Conservation (phyloP, 176 grass and related monocot species). For the Saccharum officinarum region DNA sequence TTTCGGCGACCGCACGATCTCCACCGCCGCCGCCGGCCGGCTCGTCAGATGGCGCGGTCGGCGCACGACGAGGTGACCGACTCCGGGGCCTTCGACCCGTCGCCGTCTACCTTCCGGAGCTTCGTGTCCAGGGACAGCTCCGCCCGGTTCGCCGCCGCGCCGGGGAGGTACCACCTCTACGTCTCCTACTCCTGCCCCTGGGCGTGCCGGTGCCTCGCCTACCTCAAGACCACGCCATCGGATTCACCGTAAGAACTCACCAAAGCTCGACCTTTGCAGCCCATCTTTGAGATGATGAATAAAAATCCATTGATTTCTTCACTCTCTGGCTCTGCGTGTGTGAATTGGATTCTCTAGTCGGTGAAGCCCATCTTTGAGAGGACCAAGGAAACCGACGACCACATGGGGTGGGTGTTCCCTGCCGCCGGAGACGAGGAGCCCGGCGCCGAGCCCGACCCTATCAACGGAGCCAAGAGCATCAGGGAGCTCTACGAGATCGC, state of each 20-base stretch:
- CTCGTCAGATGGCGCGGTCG: too few relatives aligned
- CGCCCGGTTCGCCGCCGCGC: conserved; percentile 68
- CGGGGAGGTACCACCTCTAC: conserved; percentile 89
- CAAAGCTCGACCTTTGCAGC: background rate
- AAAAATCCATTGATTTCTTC: background rate
- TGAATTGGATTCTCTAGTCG: conserved; percentile 23
- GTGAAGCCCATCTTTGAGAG: conserved; percentile 83
- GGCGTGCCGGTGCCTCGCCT: conserved; percentile 81
- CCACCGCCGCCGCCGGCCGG: too few relatives aligned
- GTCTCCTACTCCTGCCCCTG: conserved; percentile 94
- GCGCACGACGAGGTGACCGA: too few relatives aligned
- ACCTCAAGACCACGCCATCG: conserved; percentile 66
- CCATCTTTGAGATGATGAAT: too few relatives aligned
- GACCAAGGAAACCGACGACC: conserved; percentile 74
- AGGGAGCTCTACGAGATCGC: conserved; percentile 85
- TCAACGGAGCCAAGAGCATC: conserved; percentile 68
- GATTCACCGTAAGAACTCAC: conserved; percentile 55
- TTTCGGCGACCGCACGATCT: too few relatives aligned
- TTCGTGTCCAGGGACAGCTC: conserved; percentile 66
- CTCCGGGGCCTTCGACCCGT: conserved; percentile 73
- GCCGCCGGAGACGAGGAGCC: conserved; percentile 48
- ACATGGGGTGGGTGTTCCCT: conserved; percentile 90
- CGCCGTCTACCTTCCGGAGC: conserved; percentile 78
- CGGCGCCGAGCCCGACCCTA: conserved; percentile 59
- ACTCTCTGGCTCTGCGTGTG: too few relatives aligned